Percentiles rank a stretch among this genome's conserved stretches.
Conservation (phyloP, 2,329 filamentous ascomycete species). For the Penicillium crustosum region DNA sequence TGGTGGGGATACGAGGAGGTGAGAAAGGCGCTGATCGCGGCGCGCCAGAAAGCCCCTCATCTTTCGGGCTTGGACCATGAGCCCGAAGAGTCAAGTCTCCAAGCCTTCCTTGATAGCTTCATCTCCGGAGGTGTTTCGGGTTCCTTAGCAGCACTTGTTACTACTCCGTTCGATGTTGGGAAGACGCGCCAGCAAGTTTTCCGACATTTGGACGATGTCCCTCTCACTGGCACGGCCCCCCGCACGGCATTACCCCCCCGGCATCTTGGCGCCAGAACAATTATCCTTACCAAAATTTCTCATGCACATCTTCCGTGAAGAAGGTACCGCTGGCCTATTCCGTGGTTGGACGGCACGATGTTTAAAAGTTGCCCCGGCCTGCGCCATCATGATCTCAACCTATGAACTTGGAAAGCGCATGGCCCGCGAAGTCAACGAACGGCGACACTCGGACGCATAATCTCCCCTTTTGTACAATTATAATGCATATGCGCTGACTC, state of each 20-base stretch:
- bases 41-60: conserved; percentile 53
- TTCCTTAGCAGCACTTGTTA: conserved; percentile 80
- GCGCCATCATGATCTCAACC: conserved; percentile 98
- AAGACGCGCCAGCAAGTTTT: conserved; percentile 92
- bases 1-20: conserved; percentile 97
- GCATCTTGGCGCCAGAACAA: conserved; percentile 62
- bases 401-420: conserved; percentile 94
- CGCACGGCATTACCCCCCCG: conserved; percentile 5
- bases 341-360: conserved; percentile 88
- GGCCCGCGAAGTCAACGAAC: conserved; percentile 72
- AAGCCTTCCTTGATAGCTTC: conserved; percentile 84
- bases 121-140: conserved; percentile 80
- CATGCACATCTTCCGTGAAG: conserved; percentile 85
- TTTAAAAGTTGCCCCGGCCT: conserved; percentile 91
- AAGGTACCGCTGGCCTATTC: conserved; percentile 80
- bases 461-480: conserved; percentile 15
- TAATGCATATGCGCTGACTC: conserved; percentile 18
- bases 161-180: conserved; percentile 94
- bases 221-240: conserved; percentile 16
- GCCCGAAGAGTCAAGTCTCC: conserved; percentile 45
- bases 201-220: conserved; percentile 54
- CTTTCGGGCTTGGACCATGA: conserved; percentile 58
- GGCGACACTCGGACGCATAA: conserved; percentile 36
- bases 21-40: conserved; percentile 67
- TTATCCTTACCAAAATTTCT: conserved; percentile 77